phyloP scores from a whole-genome alignment of 2,329 filamentous ascomycete genomes.

The Zalaria obscura region DNA sequence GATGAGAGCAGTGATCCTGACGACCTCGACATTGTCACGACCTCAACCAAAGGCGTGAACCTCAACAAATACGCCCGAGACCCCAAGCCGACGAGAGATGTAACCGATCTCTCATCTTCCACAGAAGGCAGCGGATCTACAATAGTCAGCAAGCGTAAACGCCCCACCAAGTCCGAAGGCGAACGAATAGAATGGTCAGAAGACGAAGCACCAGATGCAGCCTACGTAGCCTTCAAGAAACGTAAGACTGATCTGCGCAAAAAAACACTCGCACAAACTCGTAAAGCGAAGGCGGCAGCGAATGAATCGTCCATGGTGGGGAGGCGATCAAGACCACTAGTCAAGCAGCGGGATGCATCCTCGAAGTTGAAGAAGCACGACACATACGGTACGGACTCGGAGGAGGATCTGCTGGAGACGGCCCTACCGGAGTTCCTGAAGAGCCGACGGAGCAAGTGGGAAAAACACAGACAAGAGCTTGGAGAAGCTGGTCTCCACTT shows the following conservation, averaged over 20 bases:
- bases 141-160: neutral
- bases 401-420: conserved; percentile 41
- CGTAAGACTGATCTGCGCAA: conserved; percentile 41
- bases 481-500: conserved; percentile 57
- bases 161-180: conserved; percentile 1
- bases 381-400: conserved; percentile 23
- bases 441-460: conserved; percentile 54
- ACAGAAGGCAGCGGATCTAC: neutral
- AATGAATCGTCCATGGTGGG: conserved; percentile 24
- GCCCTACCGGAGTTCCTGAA: conserved; percentile 60
- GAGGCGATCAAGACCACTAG: conserved; percentile 8
- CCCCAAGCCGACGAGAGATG: neutral
- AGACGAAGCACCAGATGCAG: conserved; percentile 42
- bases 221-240: conserved; percentile 52
- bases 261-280: conserved; percentile 33
- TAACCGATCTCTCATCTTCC: neutral
- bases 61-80: neutral
- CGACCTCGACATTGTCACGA: conserved; percentile 4
- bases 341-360: conserved; percentile 6
- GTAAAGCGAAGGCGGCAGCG: conserved; percentile 32
- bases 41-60: conserved; percentile 1
- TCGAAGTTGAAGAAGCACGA: conserved; percentile 5
- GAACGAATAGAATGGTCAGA: conserved; percentile 6
- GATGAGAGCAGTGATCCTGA: conserved; percentile 1
- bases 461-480: conserved; percentile 43